Evolutionary conservation across 805 yeast species (phyloP), one percentile per base, ranked within the genome.

Genomic region (Tetrapisispora iriomotensis): DNA sequence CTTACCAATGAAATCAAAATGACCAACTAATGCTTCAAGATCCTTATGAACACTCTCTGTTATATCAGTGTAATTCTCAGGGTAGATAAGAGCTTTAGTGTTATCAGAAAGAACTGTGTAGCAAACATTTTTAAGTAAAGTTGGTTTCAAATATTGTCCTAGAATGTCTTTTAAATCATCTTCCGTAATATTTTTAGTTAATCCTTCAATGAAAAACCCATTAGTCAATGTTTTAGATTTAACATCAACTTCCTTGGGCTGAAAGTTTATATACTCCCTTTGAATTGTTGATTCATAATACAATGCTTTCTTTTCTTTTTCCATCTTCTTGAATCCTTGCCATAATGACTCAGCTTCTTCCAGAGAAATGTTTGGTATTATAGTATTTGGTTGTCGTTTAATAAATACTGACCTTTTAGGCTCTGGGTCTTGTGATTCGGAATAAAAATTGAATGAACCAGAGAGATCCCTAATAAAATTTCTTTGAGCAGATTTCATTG

Each of bases 351-450:
- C 36, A 3, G 57, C 51, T 19, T 56, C 62, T n/a, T 21, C 37
- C 19, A 60, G 40, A 7, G 51, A 39, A 14, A 58, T 19, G 2
- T 32, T 15, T 20, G 64, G 64, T 20, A 44, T 50, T 26, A 51
- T 48, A 9, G 53, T 48, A 0, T 66, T 54, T 1, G 40, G 45
- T 6, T 56, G 52, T 33, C 67, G 57, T 36, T 65, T 61, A n/a
- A 86, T 67, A 46, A 73, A 77, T 0, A 86, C 90, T 9, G 81
- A 74, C 44, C 95, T 60, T 38, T 74, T 67, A 0, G 95, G 95
- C 47, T 85, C 95, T 2, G 73, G 74, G 57, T 84, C 95, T 45
- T 83, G 92, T 2, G 88, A 74, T 50, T 82, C 87, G 0, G 81
- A 66, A 48, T 72, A 77, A 10, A 85, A 50, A 10, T 70, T 65